Evolutionary conservation across 345 rosid species (phyloP).

Genomic region (Lepidium didymum): DNA sequence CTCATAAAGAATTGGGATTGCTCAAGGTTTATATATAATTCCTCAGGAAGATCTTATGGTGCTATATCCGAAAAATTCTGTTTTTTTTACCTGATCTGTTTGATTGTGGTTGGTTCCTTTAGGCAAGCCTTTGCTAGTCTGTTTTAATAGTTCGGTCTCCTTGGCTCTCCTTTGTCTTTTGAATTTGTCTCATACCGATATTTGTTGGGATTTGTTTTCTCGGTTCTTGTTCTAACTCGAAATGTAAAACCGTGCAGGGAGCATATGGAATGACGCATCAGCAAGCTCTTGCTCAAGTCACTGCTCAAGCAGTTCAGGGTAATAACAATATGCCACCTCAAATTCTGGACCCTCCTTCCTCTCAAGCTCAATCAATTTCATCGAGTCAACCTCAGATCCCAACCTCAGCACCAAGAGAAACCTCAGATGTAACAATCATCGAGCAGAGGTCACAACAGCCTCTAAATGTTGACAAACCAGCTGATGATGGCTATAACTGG

Average conservation of each 20-base stretch:
- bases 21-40: neutral
- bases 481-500: slow-evolving; percentile 79
- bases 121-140: neutral
- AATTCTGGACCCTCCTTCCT: slow-evolving; percentile 30
- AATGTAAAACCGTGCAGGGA: slow-evolving; percentile 40
- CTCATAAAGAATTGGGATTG: slow-evolving; percentile 9
- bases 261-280: slow-evolving; percentile 78
- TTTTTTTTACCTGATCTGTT: neutral
- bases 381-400: slow-evolving; percentile 31
- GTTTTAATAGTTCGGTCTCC: neutral
- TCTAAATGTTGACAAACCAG: slow-evolving; percentile 51
- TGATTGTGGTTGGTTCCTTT: neutral
- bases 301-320: slow-evolving; percentile 62
- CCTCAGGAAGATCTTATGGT: neutral
- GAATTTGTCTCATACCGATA: neutral
- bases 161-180: neutral
- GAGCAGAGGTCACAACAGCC: slow-evolving; percentile 44
- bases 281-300: slow-evolving; percentile 79
- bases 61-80: neutral
- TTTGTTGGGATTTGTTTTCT: neutral
- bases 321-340: slow-evolving; percentile 37
- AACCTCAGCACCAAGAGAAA: slow-evolving; percentile 23
- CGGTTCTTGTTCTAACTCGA: slow-evolving; percentile 1
- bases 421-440: slow-evolving; percentile 32
- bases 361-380: slow-evolving; percentile 19